Evolutionary conservation across 2,329 filamentous ascomycete genomes (phyloP).

Genomic region (Pestalotiopsis sp.): DNA sequence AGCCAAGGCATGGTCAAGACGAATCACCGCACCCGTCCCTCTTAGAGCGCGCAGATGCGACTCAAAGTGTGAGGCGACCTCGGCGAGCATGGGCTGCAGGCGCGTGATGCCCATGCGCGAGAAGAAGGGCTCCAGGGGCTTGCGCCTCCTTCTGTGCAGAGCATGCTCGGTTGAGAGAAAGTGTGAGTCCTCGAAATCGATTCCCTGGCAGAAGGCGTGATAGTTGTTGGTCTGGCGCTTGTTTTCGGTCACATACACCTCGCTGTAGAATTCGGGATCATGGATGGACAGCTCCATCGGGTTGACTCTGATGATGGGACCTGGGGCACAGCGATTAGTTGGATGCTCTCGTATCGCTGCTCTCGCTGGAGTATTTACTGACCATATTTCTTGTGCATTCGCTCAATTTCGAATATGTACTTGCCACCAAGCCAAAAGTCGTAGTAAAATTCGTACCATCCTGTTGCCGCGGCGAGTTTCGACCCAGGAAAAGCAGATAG

Average conservation of each 20-base stretch:
- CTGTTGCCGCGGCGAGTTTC: not conserved
- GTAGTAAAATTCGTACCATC: constrained; percentile 1
- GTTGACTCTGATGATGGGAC: constrained; percentile 16
- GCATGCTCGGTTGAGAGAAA: constrained; percentile 12
- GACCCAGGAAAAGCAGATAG: not conserved
- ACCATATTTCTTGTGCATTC: constrained; percentile 19
- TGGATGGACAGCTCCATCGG: constrained; percentile 15
- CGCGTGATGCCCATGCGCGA: not conserved
- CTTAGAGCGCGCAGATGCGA: constrained; percentile 6
- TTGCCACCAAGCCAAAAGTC: not conserved
- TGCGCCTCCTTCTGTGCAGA: constrained; percentile 13
- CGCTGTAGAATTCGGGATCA: not conserved
- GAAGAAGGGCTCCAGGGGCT: constrained; percentile 16
- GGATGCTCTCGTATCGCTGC: not conserved
- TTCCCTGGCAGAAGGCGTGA: constrained; percentile 11
- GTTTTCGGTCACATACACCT: constrained; percentile 10
- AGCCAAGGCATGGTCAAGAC: constrained; percentile 8
- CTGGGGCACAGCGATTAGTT: not conserved
- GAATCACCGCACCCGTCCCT: not conserved
- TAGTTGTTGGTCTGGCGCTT: constrained; percentile 15
- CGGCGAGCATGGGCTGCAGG: not conserved
- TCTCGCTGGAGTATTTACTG: not conserved
- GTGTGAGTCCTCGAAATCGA: constrained; percentile 4
- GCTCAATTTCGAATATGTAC: not conserved
- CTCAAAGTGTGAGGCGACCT: constrained; percentile 9